Conservation (phyloP, 1,139 yeast species). For the Hansenula sp. region DNA sequence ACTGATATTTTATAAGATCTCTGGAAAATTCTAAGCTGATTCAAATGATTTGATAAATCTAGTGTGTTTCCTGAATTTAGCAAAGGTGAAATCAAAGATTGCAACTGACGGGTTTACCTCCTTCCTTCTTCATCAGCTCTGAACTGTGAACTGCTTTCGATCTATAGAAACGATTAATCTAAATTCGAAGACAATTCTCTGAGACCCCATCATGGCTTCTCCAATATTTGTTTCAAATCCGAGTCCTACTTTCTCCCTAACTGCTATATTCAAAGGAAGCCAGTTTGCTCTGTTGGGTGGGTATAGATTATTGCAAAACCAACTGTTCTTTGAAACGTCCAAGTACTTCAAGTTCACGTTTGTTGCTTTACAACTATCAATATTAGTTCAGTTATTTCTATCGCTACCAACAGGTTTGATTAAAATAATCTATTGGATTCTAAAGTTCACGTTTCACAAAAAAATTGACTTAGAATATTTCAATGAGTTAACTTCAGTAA, state of each 20-base stretch:
- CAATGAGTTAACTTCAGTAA: not conserved
- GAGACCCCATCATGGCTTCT: constrained; percentile 15
- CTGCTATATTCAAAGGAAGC: constrained; percentile 12
- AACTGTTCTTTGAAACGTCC: constrained; percentile 10
- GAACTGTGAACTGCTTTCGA: too few species aligned
- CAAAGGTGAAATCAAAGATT: too few species aligned
- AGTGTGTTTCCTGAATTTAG: too few species aligned
- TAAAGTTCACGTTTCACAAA: not conserved
- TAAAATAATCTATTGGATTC: not conserved
- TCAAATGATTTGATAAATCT: too few species aligned
- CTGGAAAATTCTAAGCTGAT: too few species aligned
- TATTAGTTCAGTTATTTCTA: constrained; percentile 2
- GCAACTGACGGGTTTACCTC: too few species aligned
- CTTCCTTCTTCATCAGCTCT: too few species aligned
- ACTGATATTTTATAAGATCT: too few species aligned
- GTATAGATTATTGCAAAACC: constrained; percentile 14
- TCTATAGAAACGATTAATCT: too few species aligned
- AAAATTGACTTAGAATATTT: not conserved
- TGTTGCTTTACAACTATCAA: constrained; percentile 8
- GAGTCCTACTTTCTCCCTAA: constrained; percentile 7
- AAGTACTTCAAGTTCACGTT: constrained; percentile 10
- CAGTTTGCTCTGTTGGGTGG: constrained; percentile 16
- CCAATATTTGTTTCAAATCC: constrained; percentile 16
- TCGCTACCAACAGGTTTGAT: not conserved
- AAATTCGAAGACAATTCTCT: too few species aligned